Base-by-base conservation (phyloP, 768 basidiomycete species). In the Suillus americanus region DNA sequence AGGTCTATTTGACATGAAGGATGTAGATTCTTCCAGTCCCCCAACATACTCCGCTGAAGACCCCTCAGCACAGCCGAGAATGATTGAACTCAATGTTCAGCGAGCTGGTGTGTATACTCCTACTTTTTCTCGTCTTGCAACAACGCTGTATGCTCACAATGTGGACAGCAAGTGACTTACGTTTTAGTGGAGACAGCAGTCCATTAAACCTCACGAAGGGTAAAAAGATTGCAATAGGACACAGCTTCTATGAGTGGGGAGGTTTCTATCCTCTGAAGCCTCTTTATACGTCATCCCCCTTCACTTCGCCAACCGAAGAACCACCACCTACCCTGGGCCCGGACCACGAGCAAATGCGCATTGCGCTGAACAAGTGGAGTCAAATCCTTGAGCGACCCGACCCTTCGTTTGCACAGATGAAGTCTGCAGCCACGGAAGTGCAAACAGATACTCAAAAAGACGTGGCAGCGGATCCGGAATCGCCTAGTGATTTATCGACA, bases 301-400 rank as follows among this genome's bases (percentile, higher is more conserved):
- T 72, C 62, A 63, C 62, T 18, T 64, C 64, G 18, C 65, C 68
- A 7, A 45, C 67, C 5, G 67, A 30, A 33, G 70, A 72, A 2
- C 67, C 14, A 1, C 60, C 57, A 3, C 56, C 62, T 25, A 13
- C 68, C 51, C 63, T 61, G 35, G 75, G 74, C 46, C 63, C 63
- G 35, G 75, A 75, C 46, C 72, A 56, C 65, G 62, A 64, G 41
- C 62, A 72, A 28, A 76, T 76, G 76, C 76, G 75, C 1, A 65
- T 75, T 61, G 67, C 73, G 14, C 46, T 76, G n/a, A 72, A 76
- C 23, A 76, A 76, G 37, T 76, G 75, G 75, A 75, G 75, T 41
- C 75, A 76, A 53, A 75, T 76, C 57, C 66, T 77, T 40, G 72
- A 67, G 25, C 64, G 75, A 23, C 67, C 75, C 38, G 75, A 76